These are phyloP conservation scores for Hypoxylon perforatum DNA, from an alignment of 495 filamentous ascomycete species.

Conservation along the genomic window DNA sequence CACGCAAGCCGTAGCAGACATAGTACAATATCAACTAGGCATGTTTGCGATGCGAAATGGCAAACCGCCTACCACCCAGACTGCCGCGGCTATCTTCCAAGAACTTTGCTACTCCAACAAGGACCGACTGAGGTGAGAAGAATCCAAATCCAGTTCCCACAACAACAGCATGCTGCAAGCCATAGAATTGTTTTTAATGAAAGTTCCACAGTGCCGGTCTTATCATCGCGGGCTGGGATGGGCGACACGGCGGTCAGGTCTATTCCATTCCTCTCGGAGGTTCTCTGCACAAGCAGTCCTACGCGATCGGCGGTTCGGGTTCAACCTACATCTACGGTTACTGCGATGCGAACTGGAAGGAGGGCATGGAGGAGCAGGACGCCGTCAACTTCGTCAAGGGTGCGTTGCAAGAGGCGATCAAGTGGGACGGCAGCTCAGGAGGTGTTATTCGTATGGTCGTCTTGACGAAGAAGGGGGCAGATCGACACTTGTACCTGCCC, in stretches of 20 bases:
- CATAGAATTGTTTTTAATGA: slow-evolving; percentile 39
- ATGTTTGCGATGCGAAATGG: slow-evolving; percentile 90
- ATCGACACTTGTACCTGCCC: slow-evolving; percentile 89
- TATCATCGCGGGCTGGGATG: slow-evolving; percentile 97
- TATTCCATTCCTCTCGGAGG: slow-evolving; percentile 97
- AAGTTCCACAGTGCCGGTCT: slow-evolving; percentile 78
- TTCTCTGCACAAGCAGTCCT: slow-evolving; percentile 96
- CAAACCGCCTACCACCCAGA: slow-evolving; percentile 90
- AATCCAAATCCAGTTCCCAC: slow-evolving; percentile 16
- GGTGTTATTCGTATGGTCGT: slow-evolving; percentile 98
- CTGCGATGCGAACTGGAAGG: slow-evolving; percentile 96
- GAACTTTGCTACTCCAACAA: slow-evolving; percentile 98
- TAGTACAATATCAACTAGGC: slow-evolving; percentile 94
- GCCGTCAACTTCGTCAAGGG: slow-evolving; percentile 94
- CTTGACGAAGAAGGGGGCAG: slow-evolving; percentile 85
- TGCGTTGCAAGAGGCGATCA: slow-evolving; percentile 91
- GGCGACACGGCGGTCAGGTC: slow-evolving; percentile 91
- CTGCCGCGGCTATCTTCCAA: slow-evolving; percentile 93
- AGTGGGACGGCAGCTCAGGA: slow-evolving; percentile 97
- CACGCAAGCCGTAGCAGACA: slow-evolving; percentile 97
- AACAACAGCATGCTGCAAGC: background rate
- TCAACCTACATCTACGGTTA: slow-evolving; percentile 99
- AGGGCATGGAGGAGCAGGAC: slow-evolving; percentile 92
- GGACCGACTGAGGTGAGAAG: slow-evolving; percentile 77
- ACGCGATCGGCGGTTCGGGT: slow-evolving; percentile 94